Conservation (phyloP, 768 basidiomycete genomes). For the Termitomyces eurrhizus region DNA sequence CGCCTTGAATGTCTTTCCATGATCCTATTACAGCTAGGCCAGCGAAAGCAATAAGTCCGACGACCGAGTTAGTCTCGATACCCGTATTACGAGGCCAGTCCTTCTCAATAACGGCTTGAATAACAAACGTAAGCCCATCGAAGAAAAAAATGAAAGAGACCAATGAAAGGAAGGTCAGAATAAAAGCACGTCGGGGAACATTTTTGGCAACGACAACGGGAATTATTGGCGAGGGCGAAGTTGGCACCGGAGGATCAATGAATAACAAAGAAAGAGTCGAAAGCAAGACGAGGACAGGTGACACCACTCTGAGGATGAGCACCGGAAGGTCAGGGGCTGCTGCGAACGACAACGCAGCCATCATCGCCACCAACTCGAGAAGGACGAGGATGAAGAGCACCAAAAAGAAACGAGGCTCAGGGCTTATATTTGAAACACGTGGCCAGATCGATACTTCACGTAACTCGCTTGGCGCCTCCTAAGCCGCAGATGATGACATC, state of each 20-base stretch:
- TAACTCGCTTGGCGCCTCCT: conserved; percentile 12
- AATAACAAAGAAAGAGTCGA: conserved; percentile 57
- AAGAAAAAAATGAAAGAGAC: conserved; percentile 68
- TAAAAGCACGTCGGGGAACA: conserved; percentile 71
- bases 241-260: conserved; percentile 40
- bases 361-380: conserved; percentile 25
- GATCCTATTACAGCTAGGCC: conserved; percentile 73
- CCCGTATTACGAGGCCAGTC: conserved; percentile 62
- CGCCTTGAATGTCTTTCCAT: conserved; percentile 74
- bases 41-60: conserved; percentile 67
- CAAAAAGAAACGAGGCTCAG: conserved; percentile 7
- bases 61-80: conserved; percentile 61
- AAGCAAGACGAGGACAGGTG: conserved; percentile 63
- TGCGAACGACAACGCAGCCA: conserved; percentile 17
- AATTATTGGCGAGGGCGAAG: conserved; percentile 64
- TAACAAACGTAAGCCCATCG: conserved; percentile 73
- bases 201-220: conserved; percentile 70
- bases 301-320: conserved; percentile 58
- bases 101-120: conserved; percentile 59
- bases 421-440: conserved; percentile 24
- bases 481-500: background rate
- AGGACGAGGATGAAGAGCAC: conserved; percentile 14
- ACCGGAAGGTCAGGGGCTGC: conserved; percentile 31
- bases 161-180: conserved; percentile 69
- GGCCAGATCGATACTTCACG: conserved; percentile 18